Evolutionary conservation across 768 basidiomycete genomes (phyloP), one percentile per base, ranked within the genome.

Genomic region (Bullera alba): DNA sequence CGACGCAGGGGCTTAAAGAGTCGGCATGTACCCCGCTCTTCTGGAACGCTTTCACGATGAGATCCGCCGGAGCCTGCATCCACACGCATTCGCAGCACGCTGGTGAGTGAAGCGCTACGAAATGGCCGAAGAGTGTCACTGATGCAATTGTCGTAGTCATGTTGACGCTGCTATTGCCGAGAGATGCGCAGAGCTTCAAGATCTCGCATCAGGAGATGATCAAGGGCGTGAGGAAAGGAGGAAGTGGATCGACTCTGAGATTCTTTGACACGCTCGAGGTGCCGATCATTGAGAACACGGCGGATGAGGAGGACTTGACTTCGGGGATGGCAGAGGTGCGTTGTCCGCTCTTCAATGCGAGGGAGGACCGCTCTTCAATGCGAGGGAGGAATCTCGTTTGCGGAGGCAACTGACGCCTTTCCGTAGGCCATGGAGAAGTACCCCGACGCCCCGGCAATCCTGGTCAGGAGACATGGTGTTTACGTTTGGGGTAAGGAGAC

Each of bases 191-290:
- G 22, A 75, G 80, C 17, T 91, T 91, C 60, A 78, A 77, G 51
- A 86, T 91, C 57, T 87, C 85, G 8, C 88, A 91, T 70, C 87
- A 87, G 70, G 88, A 91, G 82, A 91, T 91, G 89, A 92, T 91
- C 69, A 92, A 92, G 70, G 89, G 88, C 21, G 80, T 92, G 37
- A 79, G 87, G 8, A 67, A 82, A 15, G 85, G 80, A 4, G 88
- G 89, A 10, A 82, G 78, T n/a, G 86, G 85, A 1, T 71, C 74
- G n/a, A 79, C 86, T 0, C 67, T 89, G 55, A 83, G 85, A 1
- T 91, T 88, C 71, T 80, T 88, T 46, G 87, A 92, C 71, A 90
- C 86, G 3, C 78, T 91, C 7, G 82, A 81, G 45, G 75, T 92
- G 2, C 89, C 88, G 0, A 90, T 92, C 64, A 92, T 91, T 53